Percentiles rank a stretch among this genome's conserved stretches.
Evolutionary conservation across 176 grass and related monocot species (phyloP).

Genomic region (Paspalum notatum): DNA sequence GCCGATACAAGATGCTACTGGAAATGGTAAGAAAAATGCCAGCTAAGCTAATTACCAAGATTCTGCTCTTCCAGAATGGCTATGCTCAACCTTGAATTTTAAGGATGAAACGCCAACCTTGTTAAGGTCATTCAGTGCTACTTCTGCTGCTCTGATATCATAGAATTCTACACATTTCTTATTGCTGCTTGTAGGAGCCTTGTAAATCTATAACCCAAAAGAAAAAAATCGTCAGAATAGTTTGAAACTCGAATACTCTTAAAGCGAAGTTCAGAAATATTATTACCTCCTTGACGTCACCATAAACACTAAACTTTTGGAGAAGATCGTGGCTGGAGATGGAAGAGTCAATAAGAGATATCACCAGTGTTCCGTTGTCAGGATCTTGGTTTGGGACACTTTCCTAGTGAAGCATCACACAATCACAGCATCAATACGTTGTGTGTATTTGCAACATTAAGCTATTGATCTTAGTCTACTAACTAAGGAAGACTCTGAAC

Average conservation of each 20-base stretch:
- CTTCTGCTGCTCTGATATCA: conserved; percentile 70
- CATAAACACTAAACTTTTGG: conserved; percentile 61
- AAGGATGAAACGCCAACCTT: conserved; percentile 53
- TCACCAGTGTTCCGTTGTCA: conserved; percentile 45
- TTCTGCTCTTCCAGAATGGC: conserved; percentile 45
- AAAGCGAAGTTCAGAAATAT: conserved; percentile 5
- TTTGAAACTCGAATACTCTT: neutral
- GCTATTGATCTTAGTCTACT: neutral
- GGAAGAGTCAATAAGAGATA: conserved; percentile 61
- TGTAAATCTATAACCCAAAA: conserved; percentile 49
- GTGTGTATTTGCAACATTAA: conserved; percentile 2
- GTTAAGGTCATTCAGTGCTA: conserved; percentile 50
- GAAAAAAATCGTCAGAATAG: conserved; percentile 3
- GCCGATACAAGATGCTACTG: neutral
- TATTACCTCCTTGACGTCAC: conserved; percentile 72
- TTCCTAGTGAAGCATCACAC: conserved; percentile 45
- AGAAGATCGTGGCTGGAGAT: conserved; percentile 60
- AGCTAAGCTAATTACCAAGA: conserved; percentile 48
- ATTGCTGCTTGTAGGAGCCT: conserved; percentile 44
- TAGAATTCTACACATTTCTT: conserved; percentile 69
- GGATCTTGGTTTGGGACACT: conserved; percentile 42
- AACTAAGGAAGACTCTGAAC: neutral
- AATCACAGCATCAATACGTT: conserved; percentile 21
- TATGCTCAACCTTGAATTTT: conserved; percentile 63
- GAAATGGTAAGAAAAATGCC: neutral